A percentile compares a stretch with the other conserved stretches of the same genome.
phyloP scores from a whole-genome alignment of 495 filamentous ascomycete species.

The Sabuloglossum arenarium region DNA sequence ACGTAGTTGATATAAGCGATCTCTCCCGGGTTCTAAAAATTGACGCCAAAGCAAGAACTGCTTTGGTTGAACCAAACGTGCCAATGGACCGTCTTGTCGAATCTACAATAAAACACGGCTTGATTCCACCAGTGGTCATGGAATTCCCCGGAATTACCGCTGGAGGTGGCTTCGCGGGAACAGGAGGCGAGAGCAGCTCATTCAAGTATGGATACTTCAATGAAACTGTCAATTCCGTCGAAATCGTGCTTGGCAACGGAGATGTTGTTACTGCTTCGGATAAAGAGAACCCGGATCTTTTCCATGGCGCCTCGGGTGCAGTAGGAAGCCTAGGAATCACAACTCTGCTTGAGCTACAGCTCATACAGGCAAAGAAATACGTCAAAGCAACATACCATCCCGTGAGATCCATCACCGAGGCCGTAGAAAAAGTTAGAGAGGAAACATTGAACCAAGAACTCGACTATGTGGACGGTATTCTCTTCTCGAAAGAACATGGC shows the following conservation, averaged over 20 bases:
- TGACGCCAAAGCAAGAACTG: constrained; percentile 20
- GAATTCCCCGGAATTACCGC: constrained; percentile 37
- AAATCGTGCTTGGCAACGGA: constrained; percentile 33
- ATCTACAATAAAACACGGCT: constrained; percentile 19
- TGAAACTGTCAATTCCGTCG: constrained; percentile 24
- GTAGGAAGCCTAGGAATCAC: constrained; percentile 32
- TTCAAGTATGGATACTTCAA: constrained; percentile 38
- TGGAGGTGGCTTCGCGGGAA: constrained; percentile 36
- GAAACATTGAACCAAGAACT: constrained; percentile 15
- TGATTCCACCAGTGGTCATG: constrained; percentile 34
- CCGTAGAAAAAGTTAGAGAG: constrained; percentile 19
- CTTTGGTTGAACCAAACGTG: constrained; percentile 32
- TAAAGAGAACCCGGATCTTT: constrained; percentile 23
- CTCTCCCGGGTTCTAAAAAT: constrained; percentile 32
- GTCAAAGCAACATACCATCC: constrained; percentile 30
- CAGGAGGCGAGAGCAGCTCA: constrained; percentile 30
- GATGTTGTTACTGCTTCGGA: constrained; percentile 23
- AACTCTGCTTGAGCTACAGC: constrained; percentile 30
- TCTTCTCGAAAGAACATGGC: constrained; percentile 22
- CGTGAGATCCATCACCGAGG: constrained; percentile 18
- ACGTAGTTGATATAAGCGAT: constrained; percentile 32
- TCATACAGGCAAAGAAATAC: constrained; percentile 24
- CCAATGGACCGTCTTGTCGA: constrained; percentile 28
- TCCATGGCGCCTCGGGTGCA: constrained; percentile 29
- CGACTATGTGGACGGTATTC: constrained; percentile 35